Conservation (phyloP, 2,329 filamentous ascomycete species). For the Colletotrichum theobromicola region DNA sequence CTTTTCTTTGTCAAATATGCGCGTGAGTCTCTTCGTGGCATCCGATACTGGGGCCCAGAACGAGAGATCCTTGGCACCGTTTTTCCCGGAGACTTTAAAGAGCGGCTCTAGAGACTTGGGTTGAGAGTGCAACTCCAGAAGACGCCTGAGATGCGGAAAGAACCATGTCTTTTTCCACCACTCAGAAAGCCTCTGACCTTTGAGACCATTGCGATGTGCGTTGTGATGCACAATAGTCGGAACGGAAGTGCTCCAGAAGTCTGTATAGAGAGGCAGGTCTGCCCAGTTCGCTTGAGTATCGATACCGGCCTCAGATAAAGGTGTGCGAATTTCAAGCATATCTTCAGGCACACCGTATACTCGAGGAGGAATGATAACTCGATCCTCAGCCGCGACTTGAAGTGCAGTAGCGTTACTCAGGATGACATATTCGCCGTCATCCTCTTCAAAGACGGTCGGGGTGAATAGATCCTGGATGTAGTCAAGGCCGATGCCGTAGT, state of each 20-base stretch:
- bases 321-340: slow-evolving; percentile 6
- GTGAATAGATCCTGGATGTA: slow-evolving; percentile 33
- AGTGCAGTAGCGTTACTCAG: slow-evolving; percentile 22
- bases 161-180: slow-evolving; percentile 32
- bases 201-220: slow-evolving; percentile 23
- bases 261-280: slow-evolving; percentile 25
- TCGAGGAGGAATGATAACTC: slow-evolving; percentile 28
- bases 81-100: slow-evolving; percentile 16
- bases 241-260: slow-evolving; percentile 27
- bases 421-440: slow-evolving; percentile 28
- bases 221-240: slow-evolving; percentile 30
- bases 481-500: slow-evolving; percentile 32
- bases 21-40: neutral
- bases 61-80: slow-evolving; percentile 11
- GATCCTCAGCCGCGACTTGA: slow-evolving; percentile 19
- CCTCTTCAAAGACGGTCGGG: slow-evolving; percentile 32
- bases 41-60: slow-evolving; percentile 28
- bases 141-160: slow-evolving; percentile 23
- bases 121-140: slow-evolving; percentile 8
- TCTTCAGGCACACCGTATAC: slow-evolving; percentile 26
- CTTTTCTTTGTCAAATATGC: slow-evolving; percentile 5
- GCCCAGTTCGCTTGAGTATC: neutral
- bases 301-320: neutral
- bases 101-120: slow-evolving; percentile 20
- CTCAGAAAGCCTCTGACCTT: slow-evolving; percentile 17